Evolutionary conservation across 2,329 filamentous ascomycete genomes (phyloP).

Genomic region (Chaetomiaceae sp.): DNA sequence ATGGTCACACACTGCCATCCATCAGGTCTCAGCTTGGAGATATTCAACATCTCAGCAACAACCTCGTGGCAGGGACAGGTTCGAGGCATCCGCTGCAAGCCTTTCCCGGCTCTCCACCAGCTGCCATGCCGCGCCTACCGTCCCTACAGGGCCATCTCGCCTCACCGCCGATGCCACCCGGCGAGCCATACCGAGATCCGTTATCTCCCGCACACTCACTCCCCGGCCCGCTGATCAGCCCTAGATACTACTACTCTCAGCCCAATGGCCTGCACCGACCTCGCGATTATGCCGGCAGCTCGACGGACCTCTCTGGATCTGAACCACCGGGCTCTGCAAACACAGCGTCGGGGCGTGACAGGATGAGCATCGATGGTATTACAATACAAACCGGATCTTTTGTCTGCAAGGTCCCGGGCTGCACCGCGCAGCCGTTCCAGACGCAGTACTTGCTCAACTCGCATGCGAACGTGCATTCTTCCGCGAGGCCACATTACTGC

Average conservation of each 20-base stretch:
- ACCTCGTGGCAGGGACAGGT: constrained; percentile 25
- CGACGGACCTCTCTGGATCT: constrained; percentile 40
- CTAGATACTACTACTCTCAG: constrained; percentile 32
- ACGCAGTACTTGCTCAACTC: constrained; percentile 74
- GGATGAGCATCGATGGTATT: constrained; percentile 54
- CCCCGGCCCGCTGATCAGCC: constrained; percentile 32
- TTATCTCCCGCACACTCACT: constrained; percentile 40
- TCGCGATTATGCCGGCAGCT: constrained; percentile 39
- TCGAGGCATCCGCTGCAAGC: constrained; percentile 20
- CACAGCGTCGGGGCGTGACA: constrained; percentile 38
- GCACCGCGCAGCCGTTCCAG: constrained; percentile 67
- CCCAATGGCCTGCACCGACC: constrained; percentile 31
- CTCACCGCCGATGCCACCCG: constrained; percentile 46
- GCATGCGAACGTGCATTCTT: constrained; percentile 67
- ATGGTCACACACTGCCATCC: constrained; percentile 34
- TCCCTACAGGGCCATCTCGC: constrained; percentile 33
- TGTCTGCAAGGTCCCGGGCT: constrained; percentile 55
- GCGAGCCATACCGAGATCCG: constrained; percentile 39
- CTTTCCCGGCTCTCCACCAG: constrained; percentile 33
- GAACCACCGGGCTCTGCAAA: constrained; percentile 33
- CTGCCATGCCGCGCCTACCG: constrained; percentile 26
- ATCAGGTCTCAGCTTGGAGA: constrained; percentile 34
- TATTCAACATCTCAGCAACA: constrained; percentile 22
- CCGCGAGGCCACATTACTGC: constrained; percentile 59
- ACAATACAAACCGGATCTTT: constrained; percentile 50